A percentile compares a stretch with the other conserved stretches of the same genome.
These are phyloP conservation scores for Debaryomycetaceae sp. DNA, from an alignment of 1,139 yeast genomes.

Conservation along the genomic window DNA sequence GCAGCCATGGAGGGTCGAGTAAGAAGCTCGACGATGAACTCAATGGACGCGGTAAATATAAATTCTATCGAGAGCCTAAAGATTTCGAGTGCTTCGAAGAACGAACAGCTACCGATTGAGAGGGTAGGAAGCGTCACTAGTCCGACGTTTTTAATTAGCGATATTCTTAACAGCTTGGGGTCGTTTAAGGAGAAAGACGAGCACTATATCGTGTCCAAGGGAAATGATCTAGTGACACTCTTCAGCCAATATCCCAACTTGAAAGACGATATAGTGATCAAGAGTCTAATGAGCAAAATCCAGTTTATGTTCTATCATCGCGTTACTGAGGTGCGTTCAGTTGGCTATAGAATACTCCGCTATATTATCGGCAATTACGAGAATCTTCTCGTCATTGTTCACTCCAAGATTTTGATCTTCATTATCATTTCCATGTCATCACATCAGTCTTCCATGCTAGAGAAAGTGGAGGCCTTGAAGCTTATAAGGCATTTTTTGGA, in stretches of 20 bases:
- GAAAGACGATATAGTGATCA: conserved; percentile 61
- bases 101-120: not conserved
- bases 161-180: conserved; percentile 25
- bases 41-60: conserved; percentile 19
- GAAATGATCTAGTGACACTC: conserved; percentile 60
- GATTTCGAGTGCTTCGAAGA: not conserved
- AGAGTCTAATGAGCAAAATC: conserved; percentile 58
- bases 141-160: conserved; percentile 39
- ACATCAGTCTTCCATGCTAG: conserved; percentile 47
- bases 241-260: conserved; percentile 60
- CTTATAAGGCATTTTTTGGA: conserved; percentile 62
- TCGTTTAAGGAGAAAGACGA: conserved; percentile 35
- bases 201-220: conserved; percentile 49
- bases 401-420: conserved; percentile 56
- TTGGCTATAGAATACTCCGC: conserved; percentile 74
- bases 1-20: not conserved
- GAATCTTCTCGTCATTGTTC: conserved; percentile 45
- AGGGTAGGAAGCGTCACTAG: conserved; percentile 16
- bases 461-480: conserved; percentile 77
- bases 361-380: conserved; percentile 55
- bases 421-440: conserved; percentile 64
- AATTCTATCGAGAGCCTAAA: conserved; percentile 13
- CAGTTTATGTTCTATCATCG: conserved; percentile 58
- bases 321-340: conserved; percentile 63
- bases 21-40: conserved; percentile 17